phyloP scores from a whole-genome alignment of 352 stramenopile genomes.

The Peronospora destructor region DNA sequence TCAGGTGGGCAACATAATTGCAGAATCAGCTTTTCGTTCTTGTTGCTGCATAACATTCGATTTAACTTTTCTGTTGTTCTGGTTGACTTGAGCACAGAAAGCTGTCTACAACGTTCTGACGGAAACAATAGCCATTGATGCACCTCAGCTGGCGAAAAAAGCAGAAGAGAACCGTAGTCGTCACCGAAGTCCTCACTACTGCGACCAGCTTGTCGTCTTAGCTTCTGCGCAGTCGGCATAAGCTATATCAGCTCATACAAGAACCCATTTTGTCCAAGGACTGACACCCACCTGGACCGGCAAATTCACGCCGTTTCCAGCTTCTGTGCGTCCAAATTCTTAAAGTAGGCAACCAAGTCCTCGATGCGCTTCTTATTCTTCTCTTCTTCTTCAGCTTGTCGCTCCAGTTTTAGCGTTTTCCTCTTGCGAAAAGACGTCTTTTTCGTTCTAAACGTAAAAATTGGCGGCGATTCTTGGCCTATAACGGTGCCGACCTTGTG shows the following conservation, averaged over 20 bases:
- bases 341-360: conserved; percentile 58
- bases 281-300: conserved; percentile 2
- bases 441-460: conserved; percentile 41
- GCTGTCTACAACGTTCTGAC: conserved; percentile 67
- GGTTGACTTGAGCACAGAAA: conserved; percentile 27
- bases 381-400: conserved; percentile 28
- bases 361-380: conserved; percentile 45
- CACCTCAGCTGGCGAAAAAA: conserved; percentile 55
- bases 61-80: conserved; percentile 3
- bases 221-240: conserved; percentile 27
- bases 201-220: conserved; percentile 55
- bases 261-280: conserved; percentile 6
- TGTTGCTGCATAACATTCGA: conserved; percentile 3
- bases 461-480: conserved; percentile 43
- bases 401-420: conserved; percentile 34
- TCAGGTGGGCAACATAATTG: conserved; percentile 36
- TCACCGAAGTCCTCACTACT: conserved; percentile 65
- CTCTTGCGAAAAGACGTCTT: conserved; percentile 45
- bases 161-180: conserved; percentile 63
- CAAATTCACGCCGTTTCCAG: conserved; percentile 35
- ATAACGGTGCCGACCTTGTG: conserved; percentile 8
- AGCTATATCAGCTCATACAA: conserved; percentile 6
- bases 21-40: background rate
- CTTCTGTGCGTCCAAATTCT: conserved; percentile 45
- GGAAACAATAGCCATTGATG: conserved; percentile 56